A percentile compares a stretch with the other conserved stretches of the same genome.
phyloP scores from a whole-genome alignment of 139 green algal genomes.

The Volvox reticuliferus region DNA sequence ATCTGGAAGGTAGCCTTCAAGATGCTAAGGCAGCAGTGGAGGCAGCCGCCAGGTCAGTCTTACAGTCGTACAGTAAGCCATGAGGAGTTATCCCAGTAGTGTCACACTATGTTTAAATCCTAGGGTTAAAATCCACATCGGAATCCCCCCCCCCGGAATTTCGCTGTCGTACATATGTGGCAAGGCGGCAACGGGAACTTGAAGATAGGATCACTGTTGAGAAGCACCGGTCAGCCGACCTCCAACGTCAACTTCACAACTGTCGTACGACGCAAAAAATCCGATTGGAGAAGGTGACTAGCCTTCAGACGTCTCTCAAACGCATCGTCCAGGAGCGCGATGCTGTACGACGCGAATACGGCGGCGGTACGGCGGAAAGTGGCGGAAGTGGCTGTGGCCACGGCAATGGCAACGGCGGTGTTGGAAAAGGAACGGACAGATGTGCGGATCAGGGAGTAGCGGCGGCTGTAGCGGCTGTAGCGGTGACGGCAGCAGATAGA shows the following conservation, averaged over 20 bases:
- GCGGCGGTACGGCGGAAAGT: background rate
- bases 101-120: no score
- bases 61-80: no score
- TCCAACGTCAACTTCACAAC: background rate
- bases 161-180: no score
- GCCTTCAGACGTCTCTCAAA: background rate
- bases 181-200: constrained; percentile 19
- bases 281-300: background rate
- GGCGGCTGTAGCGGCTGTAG: background rate
- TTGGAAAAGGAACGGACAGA: background rate
- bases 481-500: no score
- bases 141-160: no score
- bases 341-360: background rate
- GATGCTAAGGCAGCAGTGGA: background rate
- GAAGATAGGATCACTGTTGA: background rate
- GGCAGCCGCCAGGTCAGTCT: background rate
- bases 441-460: background rate
- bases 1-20: background rate
- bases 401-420: background rate
- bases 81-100: no score
- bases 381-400: background rate
- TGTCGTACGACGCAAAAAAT: background rate
- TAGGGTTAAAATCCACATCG: no score
- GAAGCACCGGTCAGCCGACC: background rate
- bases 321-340: background rate